Evolutionary conservation across 169 alveolate species (phyloP), one percentile per base, ranked within the genome.

Genomic region (Plasmodium vinckei): DNA sequence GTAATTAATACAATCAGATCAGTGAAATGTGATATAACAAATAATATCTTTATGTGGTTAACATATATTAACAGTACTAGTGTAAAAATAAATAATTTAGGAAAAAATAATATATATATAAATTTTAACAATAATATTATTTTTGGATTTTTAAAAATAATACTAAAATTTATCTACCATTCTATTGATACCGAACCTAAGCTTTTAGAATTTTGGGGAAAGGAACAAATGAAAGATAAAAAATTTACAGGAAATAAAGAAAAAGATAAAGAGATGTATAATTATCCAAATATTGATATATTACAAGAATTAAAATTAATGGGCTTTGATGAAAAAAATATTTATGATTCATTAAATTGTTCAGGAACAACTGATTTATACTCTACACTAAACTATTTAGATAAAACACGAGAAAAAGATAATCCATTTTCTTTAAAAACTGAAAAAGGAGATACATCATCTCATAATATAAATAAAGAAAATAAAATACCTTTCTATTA

Each of bases 1-100:
- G 57, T 86, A 25, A 53, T 86, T 44, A 86, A 86, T 39, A 86
- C 87, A 19, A 70, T 86, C 7, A 42, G 75, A 59, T 86, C 91
- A 44, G 70, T 86, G 60, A 86, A 86, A 61, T 63, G 91, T 63
- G 91, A 86, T n/a, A 86, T 86, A 69, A 15, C 75, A 2, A 51
- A 86, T 44, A 86, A 69, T 42, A 47, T 86, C 7, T 86, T 86
- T 54, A 57, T 86, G 73, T 86, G 91, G 91, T 53, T 86, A 21
- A 68, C 72, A 21, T 86, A 86, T 64, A 86, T 86, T 13, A 86
- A 86, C 47, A 86, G 91, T 27, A 86, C 91, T 1, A 86, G 91
- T 70, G 87, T 59, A 7, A 86, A 86, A 86, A 86, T 86, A 49
- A 49, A 42, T 23, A 70, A 86, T 44, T 47, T 86, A 42, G 87